Conservation (phyloP, 352 stramenopile genomes). For the Plasmopara viticola region DNA sequence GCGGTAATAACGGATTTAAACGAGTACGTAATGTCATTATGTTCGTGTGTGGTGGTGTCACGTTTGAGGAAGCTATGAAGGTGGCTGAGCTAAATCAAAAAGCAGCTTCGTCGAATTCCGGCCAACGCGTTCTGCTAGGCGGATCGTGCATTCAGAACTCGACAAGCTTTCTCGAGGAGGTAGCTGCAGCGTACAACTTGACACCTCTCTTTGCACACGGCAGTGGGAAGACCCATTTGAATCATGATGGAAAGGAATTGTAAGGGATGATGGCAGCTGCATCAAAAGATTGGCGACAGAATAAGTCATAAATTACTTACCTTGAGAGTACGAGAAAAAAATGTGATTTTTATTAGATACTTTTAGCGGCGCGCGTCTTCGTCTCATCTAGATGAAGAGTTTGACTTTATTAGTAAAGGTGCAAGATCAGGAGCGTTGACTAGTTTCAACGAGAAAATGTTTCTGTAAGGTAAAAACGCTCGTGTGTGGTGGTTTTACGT, state of each 20-base stretch:
- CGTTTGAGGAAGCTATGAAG: constrained; percentile 98
- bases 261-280: no score
- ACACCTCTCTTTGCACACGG: constrained; percentile 10
- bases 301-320: no score
- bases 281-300: no score
- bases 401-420: constrained; percentile 94
- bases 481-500: constrained; percentile 97
- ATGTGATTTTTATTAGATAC: neutral
- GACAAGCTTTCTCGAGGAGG: constrained; percentile 94
- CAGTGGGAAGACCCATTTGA: constrained; percentile 25
- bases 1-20: constrained; percentile 92
- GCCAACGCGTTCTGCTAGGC: constrained; percentile 90
- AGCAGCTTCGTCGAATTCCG: constrained; percentile 44
- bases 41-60: constrained; percentile 97
- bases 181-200: constrained; percentile 68
- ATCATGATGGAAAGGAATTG: constrained; percentile 56
- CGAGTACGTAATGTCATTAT: constrained; percentile 96
- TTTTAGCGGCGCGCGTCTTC: constrained; percentile 39
- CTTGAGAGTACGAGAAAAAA: no score
- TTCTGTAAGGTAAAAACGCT: constrained; percentile 97
- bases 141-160: constrained; percentile 97
- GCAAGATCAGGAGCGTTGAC: constrained; percentile 12
- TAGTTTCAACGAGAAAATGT: constrained; percentile 87
- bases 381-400: constrained; percentile 74
- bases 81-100: constrained; percentile 95